Evolutionary conservation across 805 yeast species (phyloP), one percentile per base, ranked within the genome.

Genomic region (Lachancea waltii): DNA sequence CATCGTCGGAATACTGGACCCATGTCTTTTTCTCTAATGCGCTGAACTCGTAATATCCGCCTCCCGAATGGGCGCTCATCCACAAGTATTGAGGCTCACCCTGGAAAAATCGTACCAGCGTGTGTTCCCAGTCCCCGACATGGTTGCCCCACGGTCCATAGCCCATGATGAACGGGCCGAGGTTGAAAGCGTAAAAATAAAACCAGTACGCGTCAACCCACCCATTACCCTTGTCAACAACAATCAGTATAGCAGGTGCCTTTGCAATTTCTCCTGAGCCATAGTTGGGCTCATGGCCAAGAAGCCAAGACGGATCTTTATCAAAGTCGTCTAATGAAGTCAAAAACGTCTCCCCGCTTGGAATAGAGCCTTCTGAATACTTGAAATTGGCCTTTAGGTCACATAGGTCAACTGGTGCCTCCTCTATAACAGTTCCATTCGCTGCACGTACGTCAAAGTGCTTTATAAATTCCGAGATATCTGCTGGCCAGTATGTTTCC

Each of bases 41-140:
- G n/a, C 73, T 69, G 57, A 79, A 89, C 45, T 71, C 70, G 56
- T 81, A 90, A 0, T 95, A 96, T 21, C 87, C 81, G 6, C 98
- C 98, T 9, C 97, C 97, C 2, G 97, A 95, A 61, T 90, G 98
- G 1, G 97, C 97, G 20, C 94, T 81, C 94, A 92, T 83, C 97
- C 97, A 90, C 15, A 89, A 77, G 37, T 82, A 73, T 9, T 79
- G 69, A 0, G 98, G 97, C 41, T 69, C 63, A 1, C 95, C 95
- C 3, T 81, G 72, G 51, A 79, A 75, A 56, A 85, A 90, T 18
- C 98, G 68, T 10, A 87, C 90, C 24, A 90, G 63, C 1, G 94
- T 78, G 59, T 90, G 98, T 51, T 90, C 98, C 98, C 98, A 90
- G 64, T 90, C 98, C 5, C 97, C 98, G 23, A 92, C 78, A 56